Evolutionary conservation across 2,329 filamentous ascomycete genomes (phyloP), one percentile per base, ranked within the genome.

Genomic region (Chrysosphaeria jannelii): DNA sequence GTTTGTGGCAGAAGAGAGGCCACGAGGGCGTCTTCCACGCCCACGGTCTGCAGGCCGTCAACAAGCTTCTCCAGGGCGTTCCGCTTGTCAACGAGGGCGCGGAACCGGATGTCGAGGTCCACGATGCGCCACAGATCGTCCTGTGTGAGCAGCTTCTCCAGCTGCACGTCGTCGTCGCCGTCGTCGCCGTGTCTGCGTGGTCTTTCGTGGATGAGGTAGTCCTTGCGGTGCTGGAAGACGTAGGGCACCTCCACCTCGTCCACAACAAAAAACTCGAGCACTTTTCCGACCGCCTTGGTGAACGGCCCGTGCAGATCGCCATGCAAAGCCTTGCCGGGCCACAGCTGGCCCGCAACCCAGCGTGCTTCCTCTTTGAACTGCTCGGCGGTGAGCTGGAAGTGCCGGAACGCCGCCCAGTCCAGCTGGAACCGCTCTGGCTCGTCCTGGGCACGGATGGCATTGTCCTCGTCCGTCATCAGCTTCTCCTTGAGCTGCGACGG

Each of bases 221-320:
- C 85, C 44, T 91, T 90, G 29, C 85, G 75, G 39, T 97, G 85
- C 42, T 91, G 81, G 43, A 91, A 91, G 34, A 97, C 85, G 42
- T 90, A 97, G 0, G 85, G 81, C 2, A 91, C 78, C 43, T 97
- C 85, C 35, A 81, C 76, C 34, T 89, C 75, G 32, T 93, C 79
- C 4, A 81, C 64, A 23, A 90, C 75, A 44, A 97, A 76, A 39
- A 93, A 91, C 36, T 91, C 75, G 19, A 97, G 56, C 8, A 93
- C 79, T 42, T 90, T 89, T 34, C 67, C 66, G 25, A 97, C 68
- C 5, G 81, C 74, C 35, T 72, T 72, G 36, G 74, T 66, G 43
- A 97, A 93, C 0, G 78, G 75, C 16, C 61, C 59, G 25, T 72
- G 63, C 24, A 91, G 53, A 30, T 79, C 71, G 20, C 52, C 44